Evolutionary conservation across 306 rosid species (phyloP).

Genomic region (Cicer pinnatifidum): DNA sequence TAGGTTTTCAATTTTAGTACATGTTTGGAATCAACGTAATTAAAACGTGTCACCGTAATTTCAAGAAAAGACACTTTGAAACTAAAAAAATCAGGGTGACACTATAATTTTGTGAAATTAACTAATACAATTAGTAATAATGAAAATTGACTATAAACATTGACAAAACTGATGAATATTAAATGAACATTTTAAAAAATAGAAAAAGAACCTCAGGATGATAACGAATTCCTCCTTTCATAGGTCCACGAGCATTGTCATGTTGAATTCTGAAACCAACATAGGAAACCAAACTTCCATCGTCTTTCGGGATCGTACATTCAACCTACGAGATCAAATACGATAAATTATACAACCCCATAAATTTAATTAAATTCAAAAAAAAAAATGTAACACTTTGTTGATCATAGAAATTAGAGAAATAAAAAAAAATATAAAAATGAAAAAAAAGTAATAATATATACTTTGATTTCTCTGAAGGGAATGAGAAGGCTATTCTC

Average conservation of each 20-base stretch:
- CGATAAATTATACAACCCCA: not conserved
- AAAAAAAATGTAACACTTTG: not conserved
- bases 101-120: too few species aligned
- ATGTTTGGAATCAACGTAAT: too few species aligned
- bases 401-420: too few species aligned
- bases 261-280: conserved; percentile 77
- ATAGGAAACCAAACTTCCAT: conserved; percentile 64
- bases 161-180: too few species aligned
- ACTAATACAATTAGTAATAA: too few species aligned
- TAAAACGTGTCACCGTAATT: too few species aligned
- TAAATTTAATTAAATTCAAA: not conserved
- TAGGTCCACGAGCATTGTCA: conserved; percentile 86
- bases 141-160: too few species aligned
- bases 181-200: not conserved
- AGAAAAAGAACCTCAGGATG: conserved; percentile 65
- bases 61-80: too few species aligned
- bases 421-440: not conserved
- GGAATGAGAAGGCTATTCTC: conserved; percentile 72
- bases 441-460: not conserved
- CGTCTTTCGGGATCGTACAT: conserved; percentile 74
- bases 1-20: too few species aligned
- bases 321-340: conserved; percentile 54
- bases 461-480: conserved; percentile 67
- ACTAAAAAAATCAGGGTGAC: too few species aligned
- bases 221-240: conserved; percentile 78